phyloP scores from a whole-genome alignment of 1,139 yeast genomes.

The Suhomyces panamericanus region DNA sequence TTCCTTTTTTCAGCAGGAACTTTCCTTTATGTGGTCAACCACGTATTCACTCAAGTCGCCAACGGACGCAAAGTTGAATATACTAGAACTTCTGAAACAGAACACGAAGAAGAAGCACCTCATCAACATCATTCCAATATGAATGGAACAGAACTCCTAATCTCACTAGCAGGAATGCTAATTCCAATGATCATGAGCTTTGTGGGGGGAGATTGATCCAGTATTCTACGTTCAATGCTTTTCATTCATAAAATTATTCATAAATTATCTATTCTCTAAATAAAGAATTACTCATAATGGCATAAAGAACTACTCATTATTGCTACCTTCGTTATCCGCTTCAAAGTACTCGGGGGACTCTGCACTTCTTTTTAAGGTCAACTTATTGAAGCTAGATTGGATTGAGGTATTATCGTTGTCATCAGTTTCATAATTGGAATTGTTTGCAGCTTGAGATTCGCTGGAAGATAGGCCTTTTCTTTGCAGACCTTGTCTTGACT shows the following conservation, averaged over 20 bases:
- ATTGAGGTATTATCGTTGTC: conserved; percentile 2
- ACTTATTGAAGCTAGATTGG: conserved; percentile 6
- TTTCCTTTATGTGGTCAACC: conserved; percentile 67
- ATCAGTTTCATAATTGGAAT: not conserved
- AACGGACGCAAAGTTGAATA: conserved; percentile 7
- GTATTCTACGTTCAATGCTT: not conserved
- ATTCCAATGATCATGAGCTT: conserved; percentile 20
- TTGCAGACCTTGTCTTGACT: too few species aligned
- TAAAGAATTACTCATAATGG: not conserved
- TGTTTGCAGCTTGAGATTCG: too few species aligned
- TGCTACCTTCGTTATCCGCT: not conserved
- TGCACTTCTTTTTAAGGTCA: conserved; percentile 1
- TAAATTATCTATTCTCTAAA: not conserved
- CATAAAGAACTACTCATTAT: not conserved
- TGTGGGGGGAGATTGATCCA: conserved; percentile 14
- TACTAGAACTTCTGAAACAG: conserved; percentile 4
- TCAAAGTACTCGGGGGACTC: conserved; percentile 1
- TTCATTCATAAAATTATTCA: not conserved
- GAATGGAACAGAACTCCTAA: conserved; percentile 15
- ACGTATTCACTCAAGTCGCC: conserved; percentile 50
- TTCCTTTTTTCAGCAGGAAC: conserved; percentile 72
- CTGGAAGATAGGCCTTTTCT: too few species aligned
- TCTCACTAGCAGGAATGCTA: conserved; percentile 22
- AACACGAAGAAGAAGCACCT: conserved; percentile 7
- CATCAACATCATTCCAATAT: conserved; percentile 8